phyloP scores from a whole-genome alignment of 73 alveolate genomes.

The Paraurostyla sp. region DNA sequence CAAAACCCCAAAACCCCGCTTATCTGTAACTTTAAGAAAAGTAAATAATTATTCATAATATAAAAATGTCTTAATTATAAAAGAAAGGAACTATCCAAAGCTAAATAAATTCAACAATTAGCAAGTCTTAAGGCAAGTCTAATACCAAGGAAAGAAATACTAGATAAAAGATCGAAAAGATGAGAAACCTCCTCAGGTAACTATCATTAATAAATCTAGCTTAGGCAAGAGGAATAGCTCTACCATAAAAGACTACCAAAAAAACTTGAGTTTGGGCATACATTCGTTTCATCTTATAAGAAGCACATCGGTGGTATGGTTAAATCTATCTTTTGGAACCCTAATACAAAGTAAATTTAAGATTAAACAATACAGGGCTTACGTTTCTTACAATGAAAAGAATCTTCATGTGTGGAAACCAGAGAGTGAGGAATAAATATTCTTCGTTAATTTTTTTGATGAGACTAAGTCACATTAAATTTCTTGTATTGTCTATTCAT shows the following conservation, averaged over 20 bases:
- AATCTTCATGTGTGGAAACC: slow-evolving; percentile 76
- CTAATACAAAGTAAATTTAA: slow-evolving; percentile 21
- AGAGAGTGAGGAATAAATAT: slow-evolving; percentile 44
- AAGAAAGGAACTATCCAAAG: not conserved
- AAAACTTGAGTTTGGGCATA: slow-evolving; percentile 56
- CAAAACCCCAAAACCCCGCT: too few species aligned
- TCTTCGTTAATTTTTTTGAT: slow-evolving; percentile 64
- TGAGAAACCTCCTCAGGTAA: slow-evolving; percentile 56
- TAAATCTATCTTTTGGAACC: slow-evolving; percentile 49
- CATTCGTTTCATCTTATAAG: slow-evolving; percentile 21
- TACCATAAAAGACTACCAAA: slow-evolving; percentile 44
- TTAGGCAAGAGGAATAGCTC: slow-evolving; percentile 45
- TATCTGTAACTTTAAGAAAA: too few species aligned
- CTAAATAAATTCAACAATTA: slow-evolving; percentile 9
- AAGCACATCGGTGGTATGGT: slow-evolving; percentile 51
- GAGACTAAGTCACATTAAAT: slow-evolving; percentile 59
- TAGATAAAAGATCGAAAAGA: slow-evolving; percentile 40
- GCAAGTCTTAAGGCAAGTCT: not conserved
- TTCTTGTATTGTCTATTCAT: slow-evolving; percentile 71
- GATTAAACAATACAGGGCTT: not conserved
- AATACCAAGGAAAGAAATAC: slow-evolving; percentile 41
- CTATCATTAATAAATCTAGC: too few species aligned
- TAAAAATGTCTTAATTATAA: slow-evolving; percentile 5
- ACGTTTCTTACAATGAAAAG: slow-evolving; percentile 68
- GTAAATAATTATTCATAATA: too few species aligned